Evolutionary conservation across 352 stramenopile genomes (phyloP).

Genomic region (Phytophthora aleatoria): DNA sequence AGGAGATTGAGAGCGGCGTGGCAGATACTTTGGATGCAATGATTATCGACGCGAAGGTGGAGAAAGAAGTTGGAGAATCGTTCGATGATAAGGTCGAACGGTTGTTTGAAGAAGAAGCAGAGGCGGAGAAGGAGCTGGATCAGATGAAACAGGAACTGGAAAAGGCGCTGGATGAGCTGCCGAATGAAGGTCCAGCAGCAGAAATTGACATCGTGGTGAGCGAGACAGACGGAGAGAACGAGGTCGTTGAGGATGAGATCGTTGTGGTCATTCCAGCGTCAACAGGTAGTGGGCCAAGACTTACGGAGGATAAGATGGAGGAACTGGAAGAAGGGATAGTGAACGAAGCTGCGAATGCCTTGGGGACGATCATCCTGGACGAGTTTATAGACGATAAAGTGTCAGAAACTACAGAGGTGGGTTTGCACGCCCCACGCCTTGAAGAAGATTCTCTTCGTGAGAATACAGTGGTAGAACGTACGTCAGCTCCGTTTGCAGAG

Average conservation of each 20-base stretch:
- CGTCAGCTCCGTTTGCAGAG: not conserved
- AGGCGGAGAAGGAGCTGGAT: conserved; percentile 16
- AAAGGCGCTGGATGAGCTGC: conserved; percentile 8
- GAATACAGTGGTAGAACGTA: not conserved
- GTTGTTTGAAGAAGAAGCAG: conserved; percentile 24
- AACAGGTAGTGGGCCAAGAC: conserved; percentile 13
- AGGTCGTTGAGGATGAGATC: conserved; percentile 12
- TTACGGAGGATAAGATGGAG: conserved; percentile 13
- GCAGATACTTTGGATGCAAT: conserved; percentile 16
- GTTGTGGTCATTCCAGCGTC: conserved; percentile 10
- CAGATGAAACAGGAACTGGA: conserved; percentile 22
- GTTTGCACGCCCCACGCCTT: not conserved
- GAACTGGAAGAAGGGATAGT: conserved; percentile 19
- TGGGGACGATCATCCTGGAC: conserved; percentile 18
- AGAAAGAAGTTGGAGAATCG: not conserved
- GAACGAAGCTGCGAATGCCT: conserved; percentile 9
- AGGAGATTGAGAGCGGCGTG: conserved; percentile 20
- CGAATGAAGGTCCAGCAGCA: not conserved
- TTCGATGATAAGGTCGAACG: conserved; percentile 10
- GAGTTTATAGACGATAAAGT: conserved; percentile 17
- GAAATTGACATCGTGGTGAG: conserved; percentile 30
- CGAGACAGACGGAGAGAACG: conserved; percentile 7
- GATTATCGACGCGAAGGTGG: conserved; percentile 7
- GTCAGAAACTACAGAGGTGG: not conserved
- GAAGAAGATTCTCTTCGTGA: too few relatives aligned